These are phyloP conservation scores for Rhizopogon vesiculosus DNA, from an alignment of 768 basidiomycete genomes.

Conservation along the genomic window DNA sequence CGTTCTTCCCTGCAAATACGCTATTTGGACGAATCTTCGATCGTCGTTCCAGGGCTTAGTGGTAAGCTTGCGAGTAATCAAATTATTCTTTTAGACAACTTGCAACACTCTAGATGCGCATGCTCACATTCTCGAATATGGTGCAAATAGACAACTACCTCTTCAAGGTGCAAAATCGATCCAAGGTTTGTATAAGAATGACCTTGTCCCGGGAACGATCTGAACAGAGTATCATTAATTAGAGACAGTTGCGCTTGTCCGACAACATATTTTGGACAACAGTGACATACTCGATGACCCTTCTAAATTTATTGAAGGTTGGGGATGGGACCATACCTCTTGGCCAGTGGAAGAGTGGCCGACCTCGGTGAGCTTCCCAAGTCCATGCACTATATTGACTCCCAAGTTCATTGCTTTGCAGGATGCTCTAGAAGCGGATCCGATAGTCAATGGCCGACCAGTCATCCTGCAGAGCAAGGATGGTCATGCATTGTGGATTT, in stretches of 20 bases:
- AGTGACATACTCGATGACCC: constrained; percentile 54
- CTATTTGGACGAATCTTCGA: constrained; percentile 50
- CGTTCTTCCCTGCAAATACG: constrained; percentile 34
- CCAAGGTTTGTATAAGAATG: constrained; percentile 36
- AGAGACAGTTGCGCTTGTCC: constrained; percentile 64
- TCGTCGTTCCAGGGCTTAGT: constrained; percentile 68
- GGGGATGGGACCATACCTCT: constrained; percentile 90
- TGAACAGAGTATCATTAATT: background rate
- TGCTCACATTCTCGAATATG: constrained; percentile 75
- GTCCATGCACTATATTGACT: background rate
- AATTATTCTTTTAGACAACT: background rate
- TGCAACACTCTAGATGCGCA: constrained; percentile 58
- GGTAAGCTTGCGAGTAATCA: constrained; percentile 38
- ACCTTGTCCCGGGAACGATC: background rate
- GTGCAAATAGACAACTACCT: constrained; percentile 57
- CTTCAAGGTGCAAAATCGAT: constrained; percentile 59
- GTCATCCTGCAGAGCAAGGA: constrained; percentile 84
- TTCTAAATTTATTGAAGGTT: constrained; percentile 64
- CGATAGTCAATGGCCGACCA: constrained; percentile 60
- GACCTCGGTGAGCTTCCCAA: constrained; percentile 46
- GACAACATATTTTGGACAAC: constrained; percentile 53
- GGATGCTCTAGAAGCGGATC: constrained; percentile 71
- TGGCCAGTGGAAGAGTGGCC: constrained; percentile 65
- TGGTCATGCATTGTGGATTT: constrained; percentile 87
- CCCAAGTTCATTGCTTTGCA: constrained; percentile 21